Evolutionary conservation across 345 rosid genomes (phyloP), one percentile per base, ranked within the genome.

Genomic region (Linum trigynum): DNA sequence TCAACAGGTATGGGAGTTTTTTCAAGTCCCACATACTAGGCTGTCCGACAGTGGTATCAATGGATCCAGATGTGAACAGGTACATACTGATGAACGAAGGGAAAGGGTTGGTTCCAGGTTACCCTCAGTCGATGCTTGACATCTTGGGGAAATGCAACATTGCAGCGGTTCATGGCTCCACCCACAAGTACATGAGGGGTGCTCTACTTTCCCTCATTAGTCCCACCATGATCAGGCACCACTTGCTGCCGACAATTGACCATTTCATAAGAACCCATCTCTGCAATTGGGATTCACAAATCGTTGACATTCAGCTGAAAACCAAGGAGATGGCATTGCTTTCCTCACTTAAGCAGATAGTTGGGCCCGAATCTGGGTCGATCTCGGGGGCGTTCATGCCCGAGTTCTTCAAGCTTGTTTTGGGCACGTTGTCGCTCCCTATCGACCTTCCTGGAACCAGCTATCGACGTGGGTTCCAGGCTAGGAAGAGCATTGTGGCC

Each of bases 11-110:
- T 65, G 98, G 98, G 48, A 83, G 77, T 73, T 66, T 87, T 38
- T 87, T 87, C 83, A 92, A 85, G 72, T 77, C 98, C 63, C 98
- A 92, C 80, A 76, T 92, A 42, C 64, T 89, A 14, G 98, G 98
- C 0, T 83, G 95, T 66, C 98, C 98, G 35, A 87, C 96, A 0
- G 41, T 85, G 35, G 69, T 92, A 40, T 87, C 89, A 7, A 83
- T 86, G 90, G 95, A 92, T 69, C 85, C 92, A 8, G 91, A 86
- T 73, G 68, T 89, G 32, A 89, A 92, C 70, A 76, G 96, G 67
- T 87, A 82, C 76, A 89, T 89, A 45, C 82, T 91, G 5, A 75
- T 84, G 89, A 89, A 85, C 59, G 98, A 91, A 69, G 78, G 76
- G 0, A 92, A 84, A 74, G 98, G 98, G 38, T 79, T 89, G 40